Base-by-base conservation (phyloP, 2,329 filamentous ascomycete genomes). In the Alternaria viburni region DNA sequence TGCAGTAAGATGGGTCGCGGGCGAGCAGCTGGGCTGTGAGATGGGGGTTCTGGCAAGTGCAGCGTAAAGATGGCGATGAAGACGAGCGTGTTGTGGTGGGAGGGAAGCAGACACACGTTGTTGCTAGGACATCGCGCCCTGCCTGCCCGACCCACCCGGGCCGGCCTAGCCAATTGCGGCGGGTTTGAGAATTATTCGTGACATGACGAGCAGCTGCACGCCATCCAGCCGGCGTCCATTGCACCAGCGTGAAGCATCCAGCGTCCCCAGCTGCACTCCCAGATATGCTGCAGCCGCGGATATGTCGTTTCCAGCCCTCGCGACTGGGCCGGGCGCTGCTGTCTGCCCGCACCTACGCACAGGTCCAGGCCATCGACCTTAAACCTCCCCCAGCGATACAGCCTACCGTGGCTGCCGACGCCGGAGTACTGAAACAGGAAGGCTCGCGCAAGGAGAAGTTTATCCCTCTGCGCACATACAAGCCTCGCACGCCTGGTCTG, bases 401-500 rank as follows among this genome's bases (percentile, higher is more conserved):
- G 80, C 69, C 74, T 78, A 71, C 70, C 54, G 69, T 74, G 32
- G 66, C 67, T 70, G 78, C 71, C 41, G 70, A 79, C 23, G 69
- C 64, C 51, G 67, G 63, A 11, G 57, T 71, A 17, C 49, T 71
- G 30, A 70, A 72, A 46, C 49, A 68, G 49, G 69, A 74, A 51
- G 72, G 74, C 49, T 64, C 75, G 7, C 71, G 77, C 5, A 75
- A 72, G 43, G 77, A 80, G 19, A 67, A 73, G 46, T 79, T 78
- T 65, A 81, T 84, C 64, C 79, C 81, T 30, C 79, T 98, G 80
- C 90, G 93, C 73, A 96, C 92, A 57, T 99, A 97, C 81, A 98
- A 92, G 80, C 96, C 96, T 36, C 90, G 93, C 73, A 97, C 96
- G 1, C 95, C 95, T 12, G 96, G 96, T 86, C 81, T 97, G 62